Conservation (phyloP, 2,329 filamentous ascomycete species). For the Cladophialophora psammophila region DNA sequence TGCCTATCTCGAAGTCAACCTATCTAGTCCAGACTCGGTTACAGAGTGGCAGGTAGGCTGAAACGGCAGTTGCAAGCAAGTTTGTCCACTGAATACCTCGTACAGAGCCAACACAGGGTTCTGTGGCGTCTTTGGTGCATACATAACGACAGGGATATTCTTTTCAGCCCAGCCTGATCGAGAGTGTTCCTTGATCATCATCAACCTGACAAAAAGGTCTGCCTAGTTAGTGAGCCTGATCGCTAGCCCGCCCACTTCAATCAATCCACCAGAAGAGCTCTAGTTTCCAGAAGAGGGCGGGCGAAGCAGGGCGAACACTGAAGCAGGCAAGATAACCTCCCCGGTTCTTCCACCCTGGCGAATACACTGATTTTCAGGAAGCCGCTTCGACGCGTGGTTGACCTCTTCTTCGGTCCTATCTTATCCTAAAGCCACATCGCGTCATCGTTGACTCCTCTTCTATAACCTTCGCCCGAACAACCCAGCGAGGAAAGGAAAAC, state of each 20-base stretch:
- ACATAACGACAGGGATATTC: not conserved
- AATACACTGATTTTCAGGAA: too few species aligned
- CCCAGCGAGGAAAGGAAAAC: too few species aligned
- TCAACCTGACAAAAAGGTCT: not conserved
- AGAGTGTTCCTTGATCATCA: not conserved
- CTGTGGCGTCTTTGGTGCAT: not conserved
- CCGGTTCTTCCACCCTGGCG: too few species aligned
- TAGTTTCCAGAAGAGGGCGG: not conserved
- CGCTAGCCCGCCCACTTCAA: not conserved
- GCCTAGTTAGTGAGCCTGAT: not conserved
- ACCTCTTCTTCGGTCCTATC: not conserved
- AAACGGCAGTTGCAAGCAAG: too few species aligned
- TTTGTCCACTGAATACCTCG: too few species aligned
- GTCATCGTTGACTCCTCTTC: not conserved
- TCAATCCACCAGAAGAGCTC: not conserved
- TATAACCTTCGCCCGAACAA: not conserved
- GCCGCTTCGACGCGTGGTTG: not conserved
- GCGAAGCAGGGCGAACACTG: not conserved
- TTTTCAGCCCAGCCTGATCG: slow-evolving; percentile 16
- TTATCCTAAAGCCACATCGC: not conserved
- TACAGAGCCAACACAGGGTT: too few species aligned
- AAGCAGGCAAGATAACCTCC: too few species aligned
- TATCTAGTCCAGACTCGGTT: too few species aligned
- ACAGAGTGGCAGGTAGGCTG: too few species aligned
- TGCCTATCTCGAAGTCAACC: too few species aligned